Conservation (phyloP, 1,284 basidiomycete species). For the Chalciporus sp. region DNA sequence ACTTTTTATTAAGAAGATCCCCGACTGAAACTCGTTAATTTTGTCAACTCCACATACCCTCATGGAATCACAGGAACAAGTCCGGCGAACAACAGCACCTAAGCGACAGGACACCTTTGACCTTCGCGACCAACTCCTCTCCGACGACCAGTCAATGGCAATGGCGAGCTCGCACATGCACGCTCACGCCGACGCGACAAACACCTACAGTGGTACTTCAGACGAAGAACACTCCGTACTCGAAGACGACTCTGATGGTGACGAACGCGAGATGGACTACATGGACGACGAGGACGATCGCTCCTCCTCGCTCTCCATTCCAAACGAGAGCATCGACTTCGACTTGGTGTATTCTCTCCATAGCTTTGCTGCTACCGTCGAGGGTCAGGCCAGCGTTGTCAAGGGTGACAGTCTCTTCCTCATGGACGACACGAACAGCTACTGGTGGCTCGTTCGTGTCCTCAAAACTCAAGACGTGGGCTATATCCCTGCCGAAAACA, state of each 20-base stretch:
- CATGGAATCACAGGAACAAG: constrained; percentile 34
- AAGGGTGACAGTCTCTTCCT: constrained; percentile 93
- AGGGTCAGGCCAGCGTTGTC: constrained; percentile 95
- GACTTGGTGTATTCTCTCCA: constrained; percentile 88
- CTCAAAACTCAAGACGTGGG: constrained; percentile 99
- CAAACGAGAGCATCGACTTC: constrained; percentile 90
- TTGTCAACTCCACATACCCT: background rate
- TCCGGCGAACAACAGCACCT: constrained; percentile 15
- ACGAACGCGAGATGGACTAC: constrained; percentile 63
- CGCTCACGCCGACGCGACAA: constrained; percentile 56
- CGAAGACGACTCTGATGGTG: constrained; percentile 75
- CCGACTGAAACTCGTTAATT: background rate
- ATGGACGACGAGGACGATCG: constrained; percentile 73
- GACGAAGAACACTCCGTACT: constrained; percentile 78
- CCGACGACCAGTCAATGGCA: constrained; percentile 54
- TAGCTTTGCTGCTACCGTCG: constrained; percentile 93
- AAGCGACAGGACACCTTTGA: constrained; percentile 69
- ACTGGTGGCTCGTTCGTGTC: constrained; percentile 97
- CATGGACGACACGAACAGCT: constrained; percentile 96
- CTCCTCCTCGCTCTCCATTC: constrained; percentile 82
- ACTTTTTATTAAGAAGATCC: background rate
- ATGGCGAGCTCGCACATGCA: constrained; percentile 50
- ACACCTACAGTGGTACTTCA: constrained; percentile 45
- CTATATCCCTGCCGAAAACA: constrained; percentile 99
- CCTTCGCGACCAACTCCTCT: constrained; percentile 63